A percentile compares a stretch with the other conserved stretches of the same genome.
Evolutionary conservation across 1,284 basidiomycete species (phyloP).

Genomic region (Dichomitus squalens): DNA sequence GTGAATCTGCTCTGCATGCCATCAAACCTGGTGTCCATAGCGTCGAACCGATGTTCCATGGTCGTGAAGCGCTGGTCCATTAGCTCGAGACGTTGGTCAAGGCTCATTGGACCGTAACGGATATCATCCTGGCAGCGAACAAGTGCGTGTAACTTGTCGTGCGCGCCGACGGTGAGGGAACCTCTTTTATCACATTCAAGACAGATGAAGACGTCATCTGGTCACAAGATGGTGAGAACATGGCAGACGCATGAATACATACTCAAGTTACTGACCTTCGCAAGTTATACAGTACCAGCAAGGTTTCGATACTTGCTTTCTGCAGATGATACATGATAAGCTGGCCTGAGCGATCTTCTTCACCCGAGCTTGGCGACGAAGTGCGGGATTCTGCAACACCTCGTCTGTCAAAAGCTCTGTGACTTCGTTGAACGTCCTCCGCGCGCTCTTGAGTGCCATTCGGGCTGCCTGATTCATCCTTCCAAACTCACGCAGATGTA

Average conservation of each 20-base stretch:
- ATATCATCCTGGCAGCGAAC: conserved; percentile 21
- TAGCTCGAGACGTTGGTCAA: not conserved
- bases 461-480: conserved; percentile 4
- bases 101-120: not conserved
- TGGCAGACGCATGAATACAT: no score
- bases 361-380: not conserved
- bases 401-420: not conserved
- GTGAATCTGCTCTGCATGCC: conserved; percentile 24
- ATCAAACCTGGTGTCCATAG: conserved; percentile 18
- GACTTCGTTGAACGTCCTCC: conserved; percentile 3
- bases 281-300: conserved; percentile 34
- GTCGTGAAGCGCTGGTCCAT: not conserved
- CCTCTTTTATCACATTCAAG: conserved; percentile 14
- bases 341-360: not conserved
- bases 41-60: conserved; percentile 3
- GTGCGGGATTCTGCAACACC: not conserved
- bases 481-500: conserved; percentile 10
- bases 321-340: conserved; percentile 12
- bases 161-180: conserved; percentile 1
- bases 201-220: conserved; percentile 20
- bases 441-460: conserved; percentile 6
- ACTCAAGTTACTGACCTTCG: not conserved
- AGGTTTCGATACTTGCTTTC: conserved; percentile 16
- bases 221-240: not conserved
- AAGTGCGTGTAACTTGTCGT: conserved; percentile 20